Conservation (phyloP, 2,329 filamentous ascomycete genomes). For the Ophioceras dolichostomum region DNA sequence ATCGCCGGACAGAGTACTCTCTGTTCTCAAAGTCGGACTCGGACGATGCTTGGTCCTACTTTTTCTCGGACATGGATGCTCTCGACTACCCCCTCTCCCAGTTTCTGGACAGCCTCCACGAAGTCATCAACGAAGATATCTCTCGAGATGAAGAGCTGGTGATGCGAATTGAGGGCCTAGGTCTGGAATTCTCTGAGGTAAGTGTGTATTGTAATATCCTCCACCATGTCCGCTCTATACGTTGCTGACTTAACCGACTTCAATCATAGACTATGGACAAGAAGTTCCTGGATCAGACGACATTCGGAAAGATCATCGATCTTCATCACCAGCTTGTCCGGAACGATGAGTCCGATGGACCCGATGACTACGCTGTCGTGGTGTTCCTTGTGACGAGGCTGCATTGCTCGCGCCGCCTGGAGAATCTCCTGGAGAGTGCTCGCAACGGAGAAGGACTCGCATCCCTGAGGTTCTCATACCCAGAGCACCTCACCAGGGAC, state of each 20-base stretch:
- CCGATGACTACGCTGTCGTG: too few species aligned
- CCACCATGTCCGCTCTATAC: too few species aligned
- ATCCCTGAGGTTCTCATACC: neutral
- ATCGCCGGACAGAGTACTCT: constrained; percentile 18
- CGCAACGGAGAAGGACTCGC: constrained; percentile 9
- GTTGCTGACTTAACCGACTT: neutral
- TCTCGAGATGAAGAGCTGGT: constrained; percentile 32
- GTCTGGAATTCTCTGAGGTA: constrained; percentile 40
- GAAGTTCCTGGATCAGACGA: constrained; percentile 10
- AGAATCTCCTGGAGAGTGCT: constrained; percentile 10
- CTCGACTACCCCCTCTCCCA: constrained; percentile 30
- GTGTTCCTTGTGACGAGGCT: constrained; percentile 10
- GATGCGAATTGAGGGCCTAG: constrained; percentile 38
- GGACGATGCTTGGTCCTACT: constrained; percentile 27
- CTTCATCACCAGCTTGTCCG: constrained; percentile 10
- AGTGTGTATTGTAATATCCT: too few species aligned
- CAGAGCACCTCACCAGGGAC: neutral
- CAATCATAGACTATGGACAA: constrained; percentile 8
- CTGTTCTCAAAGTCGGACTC: constrained; percentile 19
- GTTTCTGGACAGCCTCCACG: constrained; percentile 30
- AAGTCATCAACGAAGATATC: constrained; percentile 32
- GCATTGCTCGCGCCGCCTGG: constrained; percentile 10
- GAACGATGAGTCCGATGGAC: constrained; percentile 9
- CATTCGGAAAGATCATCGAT: constrained; percentile 10
- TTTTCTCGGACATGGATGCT: constrained; percentile 29